Evolutionary conservation across 192 early-diverging fungal species (phyloP), one percentile per base, ranked within the genome.

Genomic region (Chytriomyces sp.): DNA sequence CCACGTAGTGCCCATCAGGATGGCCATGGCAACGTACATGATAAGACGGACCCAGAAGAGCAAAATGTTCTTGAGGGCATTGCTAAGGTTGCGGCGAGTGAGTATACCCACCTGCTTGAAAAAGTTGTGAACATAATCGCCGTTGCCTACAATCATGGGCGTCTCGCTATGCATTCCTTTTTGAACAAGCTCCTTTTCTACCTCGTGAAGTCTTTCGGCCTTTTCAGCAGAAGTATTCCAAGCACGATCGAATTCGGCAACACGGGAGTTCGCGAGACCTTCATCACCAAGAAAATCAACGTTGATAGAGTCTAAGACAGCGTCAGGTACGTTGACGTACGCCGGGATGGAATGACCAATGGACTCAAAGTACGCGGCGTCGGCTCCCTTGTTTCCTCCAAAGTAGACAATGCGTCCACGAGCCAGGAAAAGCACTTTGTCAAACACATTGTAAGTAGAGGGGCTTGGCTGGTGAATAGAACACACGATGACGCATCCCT

Each of bases 381-480:
- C 53, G 26, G 32, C n/a, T 10, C 55, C 55, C 8, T 53, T 57
- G n/a, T 77, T 77, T 1, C 78, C 74, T n/a, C 88, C 88, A 74
- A 78, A 78, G 67, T 88, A 88, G 2, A 71, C 32, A n/a, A 39
- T 57, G 10, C 36, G 33, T 59, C 92, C 92, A 32, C 84, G 81
- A 53, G 86, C 85, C 32, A 92, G 76, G 59, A 93, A 68, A n/a
- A 93, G 87, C 3, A 93, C 83, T 62, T 89, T 84, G 76, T 90
- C 86, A 74, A 93, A 93, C 30, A 89, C 81, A 33, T 83, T 81
- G 77, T 93, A 91, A 52, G 91, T 89, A 59, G 88, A 85, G 3
- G 88, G 87, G 59, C 79, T 86, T 31, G 93, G 93, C 76, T 93
- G 92, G 70, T 94, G 93, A 70, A 94, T 92, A 4, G 90, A 90